Conservation (phyloP, 1,284 basidiomycete species). For the Chiua sp. region DNA sequence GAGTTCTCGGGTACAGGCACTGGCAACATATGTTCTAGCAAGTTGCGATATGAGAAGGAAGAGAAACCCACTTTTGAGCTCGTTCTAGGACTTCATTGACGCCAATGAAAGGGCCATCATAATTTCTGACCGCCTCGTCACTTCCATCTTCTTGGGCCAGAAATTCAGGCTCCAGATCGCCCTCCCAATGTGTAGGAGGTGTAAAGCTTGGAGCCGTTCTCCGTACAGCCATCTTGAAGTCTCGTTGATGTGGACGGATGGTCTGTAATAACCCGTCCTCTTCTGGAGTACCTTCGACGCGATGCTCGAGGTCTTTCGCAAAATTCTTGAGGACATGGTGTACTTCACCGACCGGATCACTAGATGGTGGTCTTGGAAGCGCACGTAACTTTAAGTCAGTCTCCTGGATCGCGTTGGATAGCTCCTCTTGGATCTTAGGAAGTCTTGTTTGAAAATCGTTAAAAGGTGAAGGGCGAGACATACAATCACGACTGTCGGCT, state of each 20-base stretch:
- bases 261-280: slow-evolving; percentile 34
- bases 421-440: slow-evolving; percentile 59
- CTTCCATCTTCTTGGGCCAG: too few species aligned
- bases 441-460: slow-evolving; percentile 53
- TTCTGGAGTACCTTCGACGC: slow-evolving; percentile 56
- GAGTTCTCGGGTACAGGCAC: slow-evolving; percentile 67
- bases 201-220: too few species aligned
- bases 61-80: slow-evolving; percentile 50
- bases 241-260: too few species aligned
- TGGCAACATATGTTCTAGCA: too few species aligned
- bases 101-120: background rate
- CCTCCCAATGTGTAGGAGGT: too few species aligned
- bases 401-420: slow-evolving; percentile 47
- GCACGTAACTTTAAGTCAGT: slow-evolving; percentile 41
- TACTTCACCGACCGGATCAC: slow-evolving; percentile 31
- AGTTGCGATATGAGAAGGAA: background rate
- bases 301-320: slow-evolving; percentile 45
- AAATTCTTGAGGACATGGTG: slow-evolving; percentile 53
- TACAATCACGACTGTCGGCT: slow-evolving; percentile 6
- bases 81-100: slow-evolving; percentile 58
- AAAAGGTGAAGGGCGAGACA: background rate
- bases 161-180: too few species aligned
- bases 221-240: too few species aligned
- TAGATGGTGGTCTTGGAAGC: slow-evolving; percentile 57
- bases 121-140: too few species aligned